A percentile compares a stretch with the other conserved stretches of the same genome.
Conservation (phyloP, 495 filamentous ascomycete genomes). For the Trichoderma erinaceum region DNA sequence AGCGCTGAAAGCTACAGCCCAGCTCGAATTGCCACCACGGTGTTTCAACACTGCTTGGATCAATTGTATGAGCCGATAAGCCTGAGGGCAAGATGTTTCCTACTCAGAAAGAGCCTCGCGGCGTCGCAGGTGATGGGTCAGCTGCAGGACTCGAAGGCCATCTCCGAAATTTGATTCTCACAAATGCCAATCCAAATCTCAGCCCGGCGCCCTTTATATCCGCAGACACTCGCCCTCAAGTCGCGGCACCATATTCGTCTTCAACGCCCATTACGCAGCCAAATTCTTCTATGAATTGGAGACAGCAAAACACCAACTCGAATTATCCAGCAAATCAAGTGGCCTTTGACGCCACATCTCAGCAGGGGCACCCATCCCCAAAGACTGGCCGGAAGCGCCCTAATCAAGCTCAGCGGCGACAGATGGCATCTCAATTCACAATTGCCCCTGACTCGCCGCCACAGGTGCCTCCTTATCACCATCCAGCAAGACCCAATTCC, state of each 20-base stretch:
- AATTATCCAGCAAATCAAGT: background rate
- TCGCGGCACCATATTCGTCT: background rate
- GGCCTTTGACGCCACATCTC: background rate
- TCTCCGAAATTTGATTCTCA: slow-evolving; percentile 39
- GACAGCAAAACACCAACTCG: background rate
- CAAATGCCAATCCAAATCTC: slow-evolving; percentile 18
- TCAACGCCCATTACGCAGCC: background rate
- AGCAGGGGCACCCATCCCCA: slow-evolving; percentile 8
- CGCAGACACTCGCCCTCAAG: background rate
- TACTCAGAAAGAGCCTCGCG: background rate
- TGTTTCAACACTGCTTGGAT: background rate
- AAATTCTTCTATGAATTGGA: background rate
- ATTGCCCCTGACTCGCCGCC: slow-evolving; percentile 43
- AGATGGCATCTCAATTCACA: slow-evolving; percentile 46
- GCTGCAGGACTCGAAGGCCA: slow-evolving; percentile 31
- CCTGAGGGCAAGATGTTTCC: background rate
- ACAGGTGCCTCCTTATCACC: slow-evolving; percentile 14
- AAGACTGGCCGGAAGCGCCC: slow-evolving; percentile 37
- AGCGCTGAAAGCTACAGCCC: background rate
- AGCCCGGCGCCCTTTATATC: background rate
- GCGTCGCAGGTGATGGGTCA: background rate
- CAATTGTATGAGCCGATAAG: background rate
- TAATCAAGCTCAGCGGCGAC: slow-evolving; percentile 51
- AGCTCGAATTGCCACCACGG: background rate
- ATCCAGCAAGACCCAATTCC: background rate